These are phyloP conservation scores for Penicillium chermesinum DNA, from an alignment of 495 filamentous ascomycete species.

Conservation along the genomic window DNA sequence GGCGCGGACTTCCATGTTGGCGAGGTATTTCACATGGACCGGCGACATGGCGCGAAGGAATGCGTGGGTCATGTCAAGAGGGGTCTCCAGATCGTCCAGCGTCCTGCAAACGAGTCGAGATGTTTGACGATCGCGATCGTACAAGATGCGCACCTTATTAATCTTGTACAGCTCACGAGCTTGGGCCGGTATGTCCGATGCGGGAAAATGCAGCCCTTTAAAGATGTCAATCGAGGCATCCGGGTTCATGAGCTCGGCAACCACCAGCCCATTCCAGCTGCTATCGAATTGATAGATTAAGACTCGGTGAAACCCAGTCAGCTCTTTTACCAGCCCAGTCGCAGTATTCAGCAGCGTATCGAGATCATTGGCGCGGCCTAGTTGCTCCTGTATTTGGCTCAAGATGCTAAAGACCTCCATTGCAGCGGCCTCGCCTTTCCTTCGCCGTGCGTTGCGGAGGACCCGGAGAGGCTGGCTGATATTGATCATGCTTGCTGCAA, in stretches of 20 bases:
- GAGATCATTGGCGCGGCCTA: slow-evolving; percentile 27
- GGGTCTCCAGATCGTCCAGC: slow-evolving; percentile 65
- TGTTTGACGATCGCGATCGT: slow-evolving; percentile 38
- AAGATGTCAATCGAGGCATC: slow-evolving; percentile 78
- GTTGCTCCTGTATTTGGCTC: slow-evolving; percentile 56
- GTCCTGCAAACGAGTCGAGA: slow-evolving; percentile 80
- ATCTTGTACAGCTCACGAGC: slow-evolving; percentile 75
- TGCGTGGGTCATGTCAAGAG: slow-evolving; percentile 78
- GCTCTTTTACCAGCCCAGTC: slow-evolving; percentile 52
- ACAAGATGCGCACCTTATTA: slow-evolving; percentile 42
- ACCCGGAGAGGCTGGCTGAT: slow-evolving; percentile 73
- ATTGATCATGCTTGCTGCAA: slow-evolving; percentile 61
- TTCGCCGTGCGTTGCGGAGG: slow-evolving; percentile 68
- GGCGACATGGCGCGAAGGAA: slow-evolving; percentile 85
- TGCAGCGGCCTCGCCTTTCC: slow-evolving; percentile 76
- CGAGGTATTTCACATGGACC: slow-evolving; percentile 82
- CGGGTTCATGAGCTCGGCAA: slow-evolving; percentile 81
- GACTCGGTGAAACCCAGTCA: slow-evolving; percentile 89
- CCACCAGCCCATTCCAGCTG: slow-evolving; percentile 76
- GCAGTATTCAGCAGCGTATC: slow-evolving; percentile 54
- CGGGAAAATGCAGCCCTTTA: slow-evolving; percentile 86
- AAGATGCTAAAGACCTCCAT: slow-evolving; percentile 96
- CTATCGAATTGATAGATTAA: slow-evolving; percentile 93
- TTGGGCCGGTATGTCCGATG: slow-evolving; percentile 81
- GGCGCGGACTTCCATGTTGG: slow-evolving; percentile 84